A percentile compares a stretch with the other conserved stretches of the same genome.
These are phyloP conservation scores for Gastrolobium villosum DNA, from an alignment of 306 rosid species.

Conservation along the genomic window DNA sequence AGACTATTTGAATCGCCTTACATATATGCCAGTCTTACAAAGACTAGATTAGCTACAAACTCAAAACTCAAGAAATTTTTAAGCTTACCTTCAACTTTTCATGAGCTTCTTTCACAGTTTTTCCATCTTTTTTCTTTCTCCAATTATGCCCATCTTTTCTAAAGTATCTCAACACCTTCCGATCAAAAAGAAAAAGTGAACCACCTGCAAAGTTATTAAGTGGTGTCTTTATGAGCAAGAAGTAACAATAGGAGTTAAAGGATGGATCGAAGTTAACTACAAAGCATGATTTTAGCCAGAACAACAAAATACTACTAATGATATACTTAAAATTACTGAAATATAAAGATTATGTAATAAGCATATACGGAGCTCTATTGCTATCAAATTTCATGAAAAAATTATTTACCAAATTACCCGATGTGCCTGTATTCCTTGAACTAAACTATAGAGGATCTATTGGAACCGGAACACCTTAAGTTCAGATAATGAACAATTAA, in stretches of 20 bases:
- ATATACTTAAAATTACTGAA: constrained; percentile 28
- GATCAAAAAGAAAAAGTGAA: constrained; percentile 88
- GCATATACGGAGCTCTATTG: constrained; percentile 2
- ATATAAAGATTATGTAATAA: constrained; percentile 16
- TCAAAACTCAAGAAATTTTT: constrained; percentile 36
- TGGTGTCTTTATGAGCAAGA: constrained; percentile 1
- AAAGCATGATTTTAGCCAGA: constrained; percentile 29
- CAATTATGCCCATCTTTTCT: constrained; percentile 96
- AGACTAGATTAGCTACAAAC: constrained; percentile 21
- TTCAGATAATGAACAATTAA: constrained; percentile 33
- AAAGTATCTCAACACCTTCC: constrained; percentile 90
- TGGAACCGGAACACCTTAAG: constrained; percentile 19
- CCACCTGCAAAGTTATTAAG: constrained; percentile 68
- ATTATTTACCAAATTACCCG: background rate
- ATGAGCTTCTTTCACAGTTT: constrained; percentile 95
- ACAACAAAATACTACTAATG: constrained; percentile 36
- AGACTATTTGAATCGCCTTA: constrained; percentile 28
- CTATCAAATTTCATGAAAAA: constrained; percentile 34
- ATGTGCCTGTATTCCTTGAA: constrained; percentile 23
- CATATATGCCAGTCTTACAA: constrained; percentile 11
- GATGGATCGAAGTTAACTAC: constrained; percentile 1
- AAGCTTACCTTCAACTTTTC: constrained; percentile 87
- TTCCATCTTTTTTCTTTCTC: constrained; percentile 95
- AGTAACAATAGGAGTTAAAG: constrained; percentile 25
- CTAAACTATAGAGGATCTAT: constrained; percentile 21